phyloP scores from a whole-genome alignment of 164 flowering plant genomes.

The Stephania yunnanensis region DNA sequence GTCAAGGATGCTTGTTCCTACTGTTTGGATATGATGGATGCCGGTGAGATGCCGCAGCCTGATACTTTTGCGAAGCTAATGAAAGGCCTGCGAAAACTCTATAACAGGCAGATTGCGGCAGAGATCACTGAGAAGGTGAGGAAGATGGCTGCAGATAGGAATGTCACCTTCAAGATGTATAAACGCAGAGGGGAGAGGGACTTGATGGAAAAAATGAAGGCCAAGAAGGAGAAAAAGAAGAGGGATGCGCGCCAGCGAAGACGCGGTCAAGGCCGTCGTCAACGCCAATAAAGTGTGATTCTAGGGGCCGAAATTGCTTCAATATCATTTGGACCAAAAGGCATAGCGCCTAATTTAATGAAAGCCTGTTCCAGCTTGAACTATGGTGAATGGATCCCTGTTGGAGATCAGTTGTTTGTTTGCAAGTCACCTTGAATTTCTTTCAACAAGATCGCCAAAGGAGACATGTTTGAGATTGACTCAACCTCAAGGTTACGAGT shows the following conservation, averaged over 20 bases:
- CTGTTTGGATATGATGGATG: slow-evolving; percentile 90
- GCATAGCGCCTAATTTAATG: no score
- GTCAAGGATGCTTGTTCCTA: slow-evolving; percentile 89
- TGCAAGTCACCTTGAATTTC: no score
- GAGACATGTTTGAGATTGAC: no score
- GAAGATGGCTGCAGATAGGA: slow-evolving; percentile 82
- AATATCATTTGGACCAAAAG: neutral
- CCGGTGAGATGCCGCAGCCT: slow-evolving; percentile 82
- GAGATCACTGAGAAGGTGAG: slow-evolving; percentile 90
- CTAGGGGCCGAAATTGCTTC: neutral
- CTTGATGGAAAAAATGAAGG: slow-evolving; percentile 63
- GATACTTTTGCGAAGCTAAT: slow-evolving; percentile 94
- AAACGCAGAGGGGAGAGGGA: slow-evolving; percentile 78
- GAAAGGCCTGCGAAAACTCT: slow-evolving; percentile 68
- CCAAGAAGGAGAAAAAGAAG: slow-evolving; percentile 43
- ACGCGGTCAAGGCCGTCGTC: neutral
- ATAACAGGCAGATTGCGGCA: slow-evolving; percentile 66
- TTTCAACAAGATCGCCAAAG: no score
- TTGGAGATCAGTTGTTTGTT: no score
- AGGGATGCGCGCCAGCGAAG: slow-evolving; percentile 24
- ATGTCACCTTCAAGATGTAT: slow-evolving; percentile 82
- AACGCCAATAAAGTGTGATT: slow-evolving; percentile 1
- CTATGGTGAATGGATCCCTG: no score
- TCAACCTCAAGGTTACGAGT: no score
- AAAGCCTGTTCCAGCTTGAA: no score